A percentile compares a stretch with the other conserved stretches of the same genome.
These are phyloP conservation scores for Talaromyces adpressus DNA, from an alignment of 495 filamentous ascomycete species.

Conservation along the genomic window DNA sequence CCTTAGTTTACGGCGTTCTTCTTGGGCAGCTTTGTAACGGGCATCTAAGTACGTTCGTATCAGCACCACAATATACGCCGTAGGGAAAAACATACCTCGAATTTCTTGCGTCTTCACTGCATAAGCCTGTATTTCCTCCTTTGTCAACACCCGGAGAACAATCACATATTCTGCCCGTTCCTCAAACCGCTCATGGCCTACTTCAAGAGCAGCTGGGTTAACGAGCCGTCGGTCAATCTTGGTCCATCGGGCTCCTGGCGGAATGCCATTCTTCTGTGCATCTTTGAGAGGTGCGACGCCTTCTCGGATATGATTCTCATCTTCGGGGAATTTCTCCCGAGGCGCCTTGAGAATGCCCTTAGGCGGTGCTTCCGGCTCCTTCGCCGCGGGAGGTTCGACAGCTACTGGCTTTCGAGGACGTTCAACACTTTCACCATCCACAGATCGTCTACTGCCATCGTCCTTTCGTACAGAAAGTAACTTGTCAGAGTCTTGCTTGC, in stretches of 20 bases:
- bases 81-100: conserved; percentile 50
- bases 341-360: conserved; percentile 70
- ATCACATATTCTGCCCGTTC: conserved; percentile 79
- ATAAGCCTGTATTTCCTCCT: conserved; percentile 76
- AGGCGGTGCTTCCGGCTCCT: conserved; percentile 37
- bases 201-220: conserved; percentile 71
- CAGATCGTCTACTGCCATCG: conserved; percentile 6
- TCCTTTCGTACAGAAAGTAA: not conserved
- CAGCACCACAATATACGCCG: conserved; percentile 7
- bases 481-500: not conserved
- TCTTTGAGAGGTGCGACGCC: conserved; percentile 87
- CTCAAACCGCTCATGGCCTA: conserved; percentile 74
- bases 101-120: conserved; percentile 68
- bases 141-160: conserved; percentile 68
- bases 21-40: conserved; percentile 27
- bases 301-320: conserved; percentile 69
- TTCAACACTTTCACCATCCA: conserved; percentile 14
- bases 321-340: conserved; percentile 69
- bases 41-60: conserved; percentile 20
- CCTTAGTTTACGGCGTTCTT: conserved; percentile 26
- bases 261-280: conserved; percentile 64
- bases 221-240: conserved; percentile 80
- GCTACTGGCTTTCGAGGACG: conserved; percentile 19
- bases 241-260: conserved; percentile 76
- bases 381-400: conserved; percentile 23